Percentiles rank a stretch among this genome's conserved stretches.
phyloP scores from a whole-genome alignment of 2,329 filamentous ascomycete species.

The Botrytis elliptica region DNA sequence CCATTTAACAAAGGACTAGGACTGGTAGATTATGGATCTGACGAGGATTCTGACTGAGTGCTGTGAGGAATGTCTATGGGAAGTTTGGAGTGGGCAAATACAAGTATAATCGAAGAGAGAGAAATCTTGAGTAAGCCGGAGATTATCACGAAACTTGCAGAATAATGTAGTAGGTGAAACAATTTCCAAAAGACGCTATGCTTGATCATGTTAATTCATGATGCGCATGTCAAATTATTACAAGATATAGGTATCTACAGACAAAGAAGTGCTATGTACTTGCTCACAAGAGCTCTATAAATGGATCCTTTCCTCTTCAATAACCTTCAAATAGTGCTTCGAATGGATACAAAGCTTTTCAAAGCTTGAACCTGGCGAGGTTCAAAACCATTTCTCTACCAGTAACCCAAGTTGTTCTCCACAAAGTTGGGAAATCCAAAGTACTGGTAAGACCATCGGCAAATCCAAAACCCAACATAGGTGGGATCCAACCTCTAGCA shows the following conservation, averaged over 20 bases:
- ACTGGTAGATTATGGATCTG: slow-evolving; percentile 58
- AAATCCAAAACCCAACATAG: slow-evolving; percentile 88
- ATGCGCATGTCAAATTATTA: not conserved
- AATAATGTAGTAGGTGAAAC: not conserved
- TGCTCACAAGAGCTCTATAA: slow-evolving; percentile 6
- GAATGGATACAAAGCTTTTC: not conserved
- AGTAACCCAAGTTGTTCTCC: slow-evolving; percentile 73
- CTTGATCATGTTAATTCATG: not conserved
- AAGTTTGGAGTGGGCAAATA: not conserved
- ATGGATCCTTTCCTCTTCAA: not conserved
- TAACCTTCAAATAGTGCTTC: not conserved
- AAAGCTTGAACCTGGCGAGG: slow-evolving; percentile 48
- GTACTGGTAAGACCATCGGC: slow-evolving; percentile 79
- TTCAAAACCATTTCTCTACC: slow-evolving; percentile 74
- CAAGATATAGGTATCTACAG: slow-evolving; percentile 13
- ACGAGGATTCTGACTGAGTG: slow-evolving; percentile 44
- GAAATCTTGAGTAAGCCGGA: not conserved
- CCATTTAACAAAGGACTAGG: slow-evolving; percentile 39
- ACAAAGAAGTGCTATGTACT: slow-evolving; percentile 4
- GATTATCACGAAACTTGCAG: not conserved
- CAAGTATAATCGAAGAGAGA: not conserved
- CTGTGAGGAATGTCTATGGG: not conserved
- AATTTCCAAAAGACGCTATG: not conserved
- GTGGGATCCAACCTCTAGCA: slow-evolving; percentile 85
- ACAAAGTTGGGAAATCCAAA: slow-evolving; percentile 80